These are phyloP conservation scores for Thelephora aurantiotincta DNA, from an alignment of 768 basidiomycete species.

Conservation along the genomic window DNA sequence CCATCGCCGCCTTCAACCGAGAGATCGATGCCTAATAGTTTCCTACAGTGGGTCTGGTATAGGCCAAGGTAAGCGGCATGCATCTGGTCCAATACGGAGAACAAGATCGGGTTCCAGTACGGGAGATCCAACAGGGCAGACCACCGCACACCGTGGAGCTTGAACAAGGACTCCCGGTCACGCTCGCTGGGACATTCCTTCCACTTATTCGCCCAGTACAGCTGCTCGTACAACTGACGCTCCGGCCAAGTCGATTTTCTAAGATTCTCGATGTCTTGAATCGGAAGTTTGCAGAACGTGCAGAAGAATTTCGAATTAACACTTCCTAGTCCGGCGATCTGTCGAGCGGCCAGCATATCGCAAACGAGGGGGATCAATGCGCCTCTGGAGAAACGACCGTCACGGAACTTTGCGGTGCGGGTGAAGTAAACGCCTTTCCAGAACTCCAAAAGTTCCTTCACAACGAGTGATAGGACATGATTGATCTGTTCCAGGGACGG, in stretches of 20 bases:
- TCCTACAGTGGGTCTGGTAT: constrained; percentile 8
- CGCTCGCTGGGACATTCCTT: constrained; percentile 1
- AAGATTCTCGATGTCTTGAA: constrained; percentile 15
- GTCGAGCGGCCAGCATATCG: constrained; percentile 16
- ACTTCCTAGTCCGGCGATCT: constrained; percentile 13
- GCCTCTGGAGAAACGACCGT: neutral
- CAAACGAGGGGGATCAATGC: constrained; percentile 7
- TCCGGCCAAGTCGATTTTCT: constrained; percentile 14
- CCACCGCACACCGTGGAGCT: constrained; percentile 10
- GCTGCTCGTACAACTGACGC: constrained; percentile 1
- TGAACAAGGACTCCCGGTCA: constrained; percentile 3
- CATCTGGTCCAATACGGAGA: constrained; percentile 14
- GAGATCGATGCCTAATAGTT: constrained; percentile 7
- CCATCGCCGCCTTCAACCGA: neutral
- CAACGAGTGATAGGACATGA: constrained; percentile 5
- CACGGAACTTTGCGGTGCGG: neutral
- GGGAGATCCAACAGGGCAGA: constrained; percentile 12
- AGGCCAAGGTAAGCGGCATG: constrained; percentile 10
- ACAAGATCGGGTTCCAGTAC: constrained; percentile 13
- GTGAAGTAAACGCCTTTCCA: constrained; percentile 1
- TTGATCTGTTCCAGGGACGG: constrained; percentile 6
- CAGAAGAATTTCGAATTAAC: constrained; percentile 14
- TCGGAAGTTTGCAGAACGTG: constrained; percentile 13
- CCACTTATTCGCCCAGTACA: constrained; percentile 5
- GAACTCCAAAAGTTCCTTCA: constrained; percentile 6